A percentile compares a stretch with the other conserved stretches of the same genome.
phyloP scores from a whole-genome alignment of 176 grass and related monocot genomes.

The Juncus inflexus region DNA sequence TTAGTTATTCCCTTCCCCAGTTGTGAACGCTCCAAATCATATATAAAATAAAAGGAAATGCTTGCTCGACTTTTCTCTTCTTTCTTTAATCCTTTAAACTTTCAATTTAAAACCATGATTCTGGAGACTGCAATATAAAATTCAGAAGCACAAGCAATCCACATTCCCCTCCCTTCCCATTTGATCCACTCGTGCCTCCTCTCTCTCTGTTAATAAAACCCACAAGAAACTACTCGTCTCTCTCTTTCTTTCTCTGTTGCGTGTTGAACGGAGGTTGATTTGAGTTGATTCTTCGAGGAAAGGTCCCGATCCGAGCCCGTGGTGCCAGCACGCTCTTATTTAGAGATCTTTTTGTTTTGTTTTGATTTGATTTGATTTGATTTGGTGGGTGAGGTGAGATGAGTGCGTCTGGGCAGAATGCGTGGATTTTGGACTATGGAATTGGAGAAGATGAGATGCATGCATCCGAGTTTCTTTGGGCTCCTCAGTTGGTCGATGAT shows the following conservation, averaged over 20 bases:
- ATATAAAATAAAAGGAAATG: too few relatives aligned
- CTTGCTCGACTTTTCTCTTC: too few relatives aligned
- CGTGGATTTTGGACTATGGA: conserved; percentile 74
- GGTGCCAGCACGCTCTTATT: conserved; percentile 20
- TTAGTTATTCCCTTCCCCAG: too few relatives aligned
- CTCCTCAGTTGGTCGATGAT: conserved; percentile 57
- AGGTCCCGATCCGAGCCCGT: conserved; percentile 16
- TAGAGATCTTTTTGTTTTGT: conserved; percentile 1
- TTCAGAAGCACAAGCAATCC: conserved; percentile 17
- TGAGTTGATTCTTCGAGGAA: conserved; percentile 29
- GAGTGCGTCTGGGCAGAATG: conserved; percentile 27
- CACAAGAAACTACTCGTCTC: conserved; percentile 11
- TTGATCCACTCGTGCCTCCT: not conserved
- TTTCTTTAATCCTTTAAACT: too few relatives aligned
- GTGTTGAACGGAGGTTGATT: conserved; percentile 13
- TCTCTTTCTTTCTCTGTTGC: conserved; percentile 10
- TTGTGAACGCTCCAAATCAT: too few relatives aligned
- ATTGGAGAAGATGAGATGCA: conserved; percentile 54
- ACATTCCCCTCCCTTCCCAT: not conserved
- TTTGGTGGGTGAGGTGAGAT: conserved; percentile 17
- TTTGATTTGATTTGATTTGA: conserved; percentile 3
- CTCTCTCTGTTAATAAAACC: conserved; percentile 10
- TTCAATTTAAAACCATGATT: conserved; percentile 5
- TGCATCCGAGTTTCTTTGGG: conserved; percentile 54
- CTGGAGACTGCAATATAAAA: conserved; percentile 22